These are phyloP conservation scores for Orbilia brochopaga DNA, from an alignment of 2,329 filamentous ascomycete species.

Conservation along the genomic window DNA sequence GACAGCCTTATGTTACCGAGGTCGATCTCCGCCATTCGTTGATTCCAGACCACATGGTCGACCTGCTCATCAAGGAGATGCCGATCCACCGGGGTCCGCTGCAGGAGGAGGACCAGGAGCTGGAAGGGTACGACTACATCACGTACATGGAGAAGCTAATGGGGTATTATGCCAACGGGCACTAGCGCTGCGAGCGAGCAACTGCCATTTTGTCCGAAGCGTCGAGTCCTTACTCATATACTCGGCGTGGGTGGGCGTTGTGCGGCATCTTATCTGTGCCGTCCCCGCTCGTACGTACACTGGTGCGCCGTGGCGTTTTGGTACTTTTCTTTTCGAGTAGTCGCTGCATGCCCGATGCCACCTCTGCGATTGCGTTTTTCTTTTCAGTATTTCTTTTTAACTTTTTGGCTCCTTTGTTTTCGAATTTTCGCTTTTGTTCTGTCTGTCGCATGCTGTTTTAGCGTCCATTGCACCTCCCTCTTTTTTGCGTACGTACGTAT, in stretches of 20 bases:
- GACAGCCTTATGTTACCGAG: conserved; percentile 89
- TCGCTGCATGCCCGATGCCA: too few relatives aligned
- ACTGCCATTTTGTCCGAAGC: conserved; percentile 58
- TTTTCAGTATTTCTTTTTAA: too few relatives aligned
- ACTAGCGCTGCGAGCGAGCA: conserved; percentile 63
- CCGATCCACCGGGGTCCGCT: conserved; percentile 75
- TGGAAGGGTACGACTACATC: conserved; percentile 83
- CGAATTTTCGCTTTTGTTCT: conserved; percentile 1
- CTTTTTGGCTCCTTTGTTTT: conserved; percentile 16
- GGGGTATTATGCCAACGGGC: conserved; percentile 55
- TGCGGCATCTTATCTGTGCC: conserved; percentile 53
- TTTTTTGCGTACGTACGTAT: too few relatives aligned
- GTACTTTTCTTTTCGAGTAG: too few relatives aligned
- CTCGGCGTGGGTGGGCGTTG: conserved; percentile 72
- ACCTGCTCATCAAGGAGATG: conserved; percentile 86
- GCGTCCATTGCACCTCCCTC: too few relatives aligned
- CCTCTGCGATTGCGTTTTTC: too few relatives aligned
- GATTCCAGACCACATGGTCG: conserved; percentile 95
- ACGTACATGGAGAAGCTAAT: conserved; percentile 93
- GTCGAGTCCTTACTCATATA: conserved; percentile 66
- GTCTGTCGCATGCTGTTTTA: too few relatives aligned
- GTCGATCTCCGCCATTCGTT: conserved; percentile 93
- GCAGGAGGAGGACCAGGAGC: conserved; percentile 80
- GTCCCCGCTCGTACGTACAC: too few relatives aligned
- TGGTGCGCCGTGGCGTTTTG: too few relatives aligned